Conservation (phyloP, 2,329 filamentous ascomycete genomes). For the Phaeosphaeriaceae sp. region DNA sequence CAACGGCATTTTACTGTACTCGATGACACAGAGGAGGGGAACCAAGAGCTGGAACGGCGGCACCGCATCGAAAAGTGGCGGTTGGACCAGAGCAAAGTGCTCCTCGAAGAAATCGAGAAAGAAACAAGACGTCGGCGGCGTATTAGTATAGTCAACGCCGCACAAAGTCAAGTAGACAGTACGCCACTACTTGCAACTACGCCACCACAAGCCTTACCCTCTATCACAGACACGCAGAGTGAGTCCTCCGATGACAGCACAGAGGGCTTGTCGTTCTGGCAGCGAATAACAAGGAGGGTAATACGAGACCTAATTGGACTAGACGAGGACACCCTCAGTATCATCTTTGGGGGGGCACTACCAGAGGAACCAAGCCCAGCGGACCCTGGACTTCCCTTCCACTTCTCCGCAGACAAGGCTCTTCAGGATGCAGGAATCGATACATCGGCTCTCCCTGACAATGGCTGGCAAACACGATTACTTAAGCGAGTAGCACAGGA, state of each 20-base stretch:
- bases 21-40: constrained; percentile 58
- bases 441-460: constrained; percentile 43
- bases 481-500: constrained; percentile 86
- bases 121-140: constrained; percentile 75
- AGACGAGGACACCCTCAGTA: constrained; percentile 81
- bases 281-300: constrained; percentile 80
- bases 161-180: constrained; percentile 38
- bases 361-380: constrained; percentile 52
- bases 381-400: constrained; percentile 26
- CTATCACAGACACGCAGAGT: constrained; percentile 39
- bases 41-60: constrained; percentile 73
- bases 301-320: constrained; percentile 91
- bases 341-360: constrained; percentile 84
- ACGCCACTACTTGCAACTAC: constrained; percentile 15
- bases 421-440: constrained; percentile 31
- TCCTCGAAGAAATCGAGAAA: constrained; percentile 87
- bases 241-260: constrained; percentile 49
- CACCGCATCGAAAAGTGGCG: constrained; percentile 91
- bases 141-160: constrained; percentile 63
- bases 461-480: constrained; percentile 75
- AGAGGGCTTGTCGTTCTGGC: constrained; percentile 74
- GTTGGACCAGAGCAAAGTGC: constrained; percentile 82
- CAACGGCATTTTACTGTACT: constrained; percentile 63
- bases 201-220: constrained; percentile 17
- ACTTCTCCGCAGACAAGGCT: constrained; percentile 23